phyloP scores from a whole-genome alignment of 129 eudicot species.

The Flaveria bidentis region DNA sequence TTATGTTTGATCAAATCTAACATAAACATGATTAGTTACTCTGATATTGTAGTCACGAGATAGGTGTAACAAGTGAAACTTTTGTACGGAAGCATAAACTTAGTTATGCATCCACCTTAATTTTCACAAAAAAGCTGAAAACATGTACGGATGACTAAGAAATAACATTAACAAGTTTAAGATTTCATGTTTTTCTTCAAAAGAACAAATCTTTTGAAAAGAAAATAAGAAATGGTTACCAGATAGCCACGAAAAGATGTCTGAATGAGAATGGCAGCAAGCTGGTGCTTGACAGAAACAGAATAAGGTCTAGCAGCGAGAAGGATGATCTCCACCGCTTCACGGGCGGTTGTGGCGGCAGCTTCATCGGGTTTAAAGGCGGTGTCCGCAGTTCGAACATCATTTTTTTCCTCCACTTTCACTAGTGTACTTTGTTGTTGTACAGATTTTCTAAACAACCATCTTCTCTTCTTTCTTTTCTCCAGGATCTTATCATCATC shows the following conservation, averaged over 20 bases:
- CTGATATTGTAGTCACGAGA: constrained; percentile 4
- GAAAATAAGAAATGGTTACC: constrained; percentile 30
- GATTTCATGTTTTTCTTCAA: not conserved
- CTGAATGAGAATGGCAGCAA: constrained; percentile 78
- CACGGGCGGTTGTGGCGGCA: constrained; percentile 59
- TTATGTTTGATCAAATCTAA: not conserved
- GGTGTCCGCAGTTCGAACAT: constrained; percentile 48
- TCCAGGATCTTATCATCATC: constrained; percentile 41
- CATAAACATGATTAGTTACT: not conserved
- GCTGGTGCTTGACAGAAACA: constrained; percentile 40
- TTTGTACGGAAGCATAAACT: constrained; percentile 18
- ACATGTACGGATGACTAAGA: constrained; percentile 2
- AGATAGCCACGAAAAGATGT: constrained; percentile 87
- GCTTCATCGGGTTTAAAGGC: constrained; percentile 57
- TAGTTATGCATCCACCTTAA: too few species aligned
- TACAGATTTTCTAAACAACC: constrained; percentile 65
- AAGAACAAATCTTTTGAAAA: too few species aligned
- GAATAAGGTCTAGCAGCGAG: constrained; percentile 47
- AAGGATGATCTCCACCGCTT: constrained; percentile 56
- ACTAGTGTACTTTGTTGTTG: constrained; percentile 29
- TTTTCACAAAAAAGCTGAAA: not conserved
- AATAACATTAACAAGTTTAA: too few species aligned
- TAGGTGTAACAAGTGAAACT: constrained; percentile 1
- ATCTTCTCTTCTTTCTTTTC: constrained; percentile 68
- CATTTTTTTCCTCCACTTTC: constrained; percentile 1